phyloP scores from a whole-genome alignment of 768 basidiomycete species.

The Suillus hirtellus region DNA sequence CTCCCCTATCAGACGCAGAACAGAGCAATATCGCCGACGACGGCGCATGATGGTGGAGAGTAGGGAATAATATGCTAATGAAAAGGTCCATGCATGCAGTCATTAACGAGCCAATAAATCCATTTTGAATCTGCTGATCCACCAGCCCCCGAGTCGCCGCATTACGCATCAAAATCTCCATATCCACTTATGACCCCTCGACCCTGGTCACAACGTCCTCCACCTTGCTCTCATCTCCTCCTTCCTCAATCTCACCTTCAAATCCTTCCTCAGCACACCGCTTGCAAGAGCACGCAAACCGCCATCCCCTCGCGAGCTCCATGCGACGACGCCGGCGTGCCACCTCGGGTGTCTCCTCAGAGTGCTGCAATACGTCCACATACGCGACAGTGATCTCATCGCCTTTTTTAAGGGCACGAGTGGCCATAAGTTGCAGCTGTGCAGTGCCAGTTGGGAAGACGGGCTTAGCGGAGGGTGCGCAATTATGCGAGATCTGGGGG shows the following conservation, averaged over 20 bases:
- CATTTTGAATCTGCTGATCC: background rate
- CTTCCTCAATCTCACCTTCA: constrained; percentile 34
- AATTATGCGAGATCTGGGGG: constrained; percentile 66
- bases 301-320: constrained; percentile 81
- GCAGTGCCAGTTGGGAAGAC: constrained; percentile 66
- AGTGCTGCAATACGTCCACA: constrained; percentile 63
- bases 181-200: constrained; percentile 24
- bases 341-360: constrained; percentile 52
- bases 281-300: constrained; percentile 72
- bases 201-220: constrained; percentile 37
- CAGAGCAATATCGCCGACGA: background rate
- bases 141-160: background rate
- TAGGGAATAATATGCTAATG: background rate
- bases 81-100: constrained; percentile 3
- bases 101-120: constrained; percentile 10
- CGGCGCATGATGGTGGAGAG: background rate
- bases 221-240: constrained; percentile 53
- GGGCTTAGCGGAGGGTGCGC: constrained; percentile 64
- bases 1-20: background rate
- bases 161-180: background rate
- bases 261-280: constrained; percentile 61
- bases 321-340: constrained; percentile 65
- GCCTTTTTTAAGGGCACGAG: constrained; percentile 65
- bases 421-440: constrained; percentile 70
- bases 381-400: constrained; percentile 77